Base-by-base conservation (phyloP, 2,329 filamentous ascomycete species). In the Akanthomyces dipterigenus region DNA sequence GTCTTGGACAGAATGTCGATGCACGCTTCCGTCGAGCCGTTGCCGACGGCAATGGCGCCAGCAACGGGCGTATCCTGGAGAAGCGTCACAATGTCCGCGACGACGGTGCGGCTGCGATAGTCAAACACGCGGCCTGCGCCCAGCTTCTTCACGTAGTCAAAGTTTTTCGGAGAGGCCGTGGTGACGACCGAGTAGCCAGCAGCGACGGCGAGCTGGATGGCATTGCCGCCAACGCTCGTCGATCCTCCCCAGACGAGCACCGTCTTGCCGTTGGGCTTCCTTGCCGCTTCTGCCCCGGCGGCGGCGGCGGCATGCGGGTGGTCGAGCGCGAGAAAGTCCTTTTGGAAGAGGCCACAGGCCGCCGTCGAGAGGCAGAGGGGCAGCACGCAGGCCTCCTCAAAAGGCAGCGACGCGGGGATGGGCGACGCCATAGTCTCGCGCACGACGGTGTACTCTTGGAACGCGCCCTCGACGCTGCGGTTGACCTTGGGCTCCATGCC, bases 201-300 rank as follows among this genome's bases (percentile, higher is more conserved):
- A 0, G 70, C 72, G 5, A 68, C 65, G 5, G 73, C 72, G 1
- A 80, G 70, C 63, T 81, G 79, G 20, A 80, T 74, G 1, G 75
- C 77, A 48, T 73, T 76, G 60, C 72, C 73, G 1, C 79, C 79
- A 2, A 79, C 77, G 26, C 71, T 72, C 0, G 77, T 75, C 5
- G 77, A 75, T 7, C 80, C 82, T 24, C 81, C 81, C 76, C 78
- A 82, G 48, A 73, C 63, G 31, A 65, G 38, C 5, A 65, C 24
- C 1, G 59, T 38, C 22, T 61, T 55, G 9, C 60, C 49, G 18
- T 42, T 48, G 20, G 50, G 42, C 12, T 40, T 51, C n/a, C n/a
- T n/a, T n/a, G n/a, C n/a, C n/a, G n/a, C n/a, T 24, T 22, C 16
- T 34, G 22, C 48, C 24, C 31, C 48, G 9, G 48, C 22, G 46